phyloP scores from a whole-genome alignment of 2,329 filamentous ascomycete genomes.

The Colletotrichum lupini region DNA sequence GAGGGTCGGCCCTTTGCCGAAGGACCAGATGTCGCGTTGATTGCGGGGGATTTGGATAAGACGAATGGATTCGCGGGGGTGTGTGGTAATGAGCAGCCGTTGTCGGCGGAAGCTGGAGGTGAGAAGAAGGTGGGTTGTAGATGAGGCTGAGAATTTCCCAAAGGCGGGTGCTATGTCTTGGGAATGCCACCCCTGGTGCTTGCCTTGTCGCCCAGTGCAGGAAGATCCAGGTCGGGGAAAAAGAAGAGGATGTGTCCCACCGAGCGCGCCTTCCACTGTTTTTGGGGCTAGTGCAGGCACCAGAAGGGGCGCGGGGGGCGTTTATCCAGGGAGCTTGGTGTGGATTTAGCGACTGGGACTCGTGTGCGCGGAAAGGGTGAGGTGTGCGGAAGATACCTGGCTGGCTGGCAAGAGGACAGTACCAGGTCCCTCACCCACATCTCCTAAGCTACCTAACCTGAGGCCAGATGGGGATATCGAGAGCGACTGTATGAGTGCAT shows the following conservation, averaged over 20 bases:
- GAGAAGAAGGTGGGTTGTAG: neutral
- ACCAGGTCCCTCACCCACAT: neutral
- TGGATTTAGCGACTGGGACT: conserved; percentile 5
- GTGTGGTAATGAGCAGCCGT: neutral
- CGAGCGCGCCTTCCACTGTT: neutral
- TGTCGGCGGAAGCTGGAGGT: neutral
- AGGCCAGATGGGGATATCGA: conserved; percentile 20
- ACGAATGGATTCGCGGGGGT: neutral
- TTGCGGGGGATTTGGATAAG: neutral
- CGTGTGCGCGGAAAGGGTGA: neutral
- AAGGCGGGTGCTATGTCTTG: conserved; percentile 7
- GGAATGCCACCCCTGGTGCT: conserved; percentile 1
- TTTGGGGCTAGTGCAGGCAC: conserved; percentile 25
- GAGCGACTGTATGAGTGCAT: neutral
- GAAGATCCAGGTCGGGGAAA: neutral
- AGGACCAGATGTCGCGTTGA: neutral
- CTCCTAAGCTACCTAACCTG: conserved; percentile 13
- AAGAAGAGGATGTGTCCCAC: neutral
- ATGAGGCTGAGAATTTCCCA: conserved; percentile 25
- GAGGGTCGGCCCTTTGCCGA: neutral
- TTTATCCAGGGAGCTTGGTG: neutral
- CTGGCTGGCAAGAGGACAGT: neutral
- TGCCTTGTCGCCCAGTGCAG: neutral
- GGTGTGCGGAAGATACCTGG: neutral
- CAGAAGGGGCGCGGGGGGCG: neutral